These are phyloP conservation scores for Claviceps maximensis DNA, from an alignment of 2,329 filamentous ascomycete species.

Conservation along the genomic window DNA sequence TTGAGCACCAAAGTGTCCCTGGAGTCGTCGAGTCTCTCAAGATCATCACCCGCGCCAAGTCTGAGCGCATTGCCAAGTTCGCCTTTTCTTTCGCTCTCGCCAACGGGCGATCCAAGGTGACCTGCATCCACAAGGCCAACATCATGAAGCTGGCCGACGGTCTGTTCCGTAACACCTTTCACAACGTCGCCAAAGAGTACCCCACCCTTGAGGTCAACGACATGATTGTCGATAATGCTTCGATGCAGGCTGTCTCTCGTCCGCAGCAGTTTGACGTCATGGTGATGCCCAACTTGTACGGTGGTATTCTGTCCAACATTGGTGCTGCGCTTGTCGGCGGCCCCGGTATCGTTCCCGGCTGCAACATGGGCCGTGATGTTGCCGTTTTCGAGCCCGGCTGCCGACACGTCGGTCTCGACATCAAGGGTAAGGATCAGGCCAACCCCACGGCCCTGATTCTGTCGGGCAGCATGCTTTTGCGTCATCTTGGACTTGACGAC, in stretches of 20 bases:
- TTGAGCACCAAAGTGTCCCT: conserved; percentile 94
- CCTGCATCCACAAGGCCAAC: conserved; percentile 99
- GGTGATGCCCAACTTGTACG: conserved; percentile 99
- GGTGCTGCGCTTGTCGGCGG: conserved; percentile 93
- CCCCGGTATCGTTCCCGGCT: conserved; percentile 91
- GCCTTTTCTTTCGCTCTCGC: conserved; percentile 95
- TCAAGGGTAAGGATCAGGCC: conserved; percentile 98
- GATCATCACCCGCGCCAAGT: conserved; percentile 99
- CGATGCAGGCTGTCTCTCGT: conserved; percentile 93
- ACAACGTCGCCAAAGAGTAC: conserved; percentile 85
- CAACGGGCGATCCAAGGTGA: conserved; percentile 99
- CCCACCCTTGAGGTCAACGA: conserved; percentile 92
- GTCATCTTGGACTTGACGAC: conserved; percentile 92
- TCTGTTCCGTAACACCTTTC: conserved; percentile 96
- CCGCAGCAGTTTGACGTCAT: conserved; percentile 99
- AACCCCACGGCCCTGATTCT: conserved; percentile 95
- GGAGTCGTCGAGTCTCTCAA: conserved; percentile 98
- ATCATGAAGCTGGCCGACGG: conserved; percentile 99
- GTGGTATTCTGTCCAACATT: conserved; percentile 97
- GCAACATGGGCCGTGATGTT: conserved; percentile 98
- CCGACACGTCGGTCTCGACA: conserved; percentile 97
- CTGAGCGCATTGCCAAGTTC: conserved; percentile 97
- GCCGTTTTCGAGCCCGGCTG: conserved; percentile 98
- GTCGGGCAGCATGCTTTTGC: conserved; percentile 90
- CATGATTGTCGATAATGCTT: conserved; percentile 99